A percentile compares a stretch with the other conserved stretches of the same genome.
phyloP scores from a whole-genome alignment of 805 yeast species.

The Starmerella vaccinii region DNA sequence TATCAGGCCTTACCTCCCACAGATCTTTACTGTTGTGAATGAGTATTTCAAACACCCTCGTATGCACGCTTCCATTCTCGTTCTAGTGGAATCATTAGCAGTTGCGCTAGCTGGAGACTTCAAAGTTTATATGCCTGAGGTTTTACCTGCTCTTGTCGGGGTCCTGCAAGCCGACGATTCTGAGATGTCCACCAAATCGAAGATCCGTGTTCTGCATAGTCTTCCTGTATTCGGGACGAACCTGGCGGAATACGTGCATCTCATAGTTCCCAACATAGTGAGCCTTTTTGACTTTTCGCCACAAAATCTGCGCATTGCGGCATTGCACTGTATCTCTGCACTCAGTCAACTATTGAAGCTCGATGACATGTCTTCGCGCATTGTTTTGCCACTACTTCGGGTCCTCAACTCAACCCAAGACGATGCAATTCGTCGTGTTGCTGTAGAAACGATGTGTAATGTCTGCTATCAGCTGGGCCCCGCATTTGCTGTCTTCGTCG shows the following conservation, averaged over 20 bases:
- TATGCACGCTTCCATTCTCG: conserved; percentile 68
- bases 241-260: conserved; percentile 78
- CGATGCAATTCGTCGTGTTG: conserved; percentile 47
- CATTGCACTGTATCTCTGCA: conserved; percentile 75
- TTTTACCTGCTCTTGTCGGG: conserved; percentile 64
- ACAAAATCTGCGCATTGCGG: conserved; percentile 50
- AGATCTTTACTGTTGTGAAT: conserved; percentile 61
- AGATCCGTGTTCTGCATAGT: conserved; percentile 61
- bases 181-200: conserved; percentile 34
- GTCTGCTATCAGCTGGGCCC: conserved; percentile 69
- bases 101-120: conserved; percentile 86
- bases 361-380: conserved; percentile 80
- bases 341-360: conserved; percentile 61
- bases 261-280: conserved; percentile 78
- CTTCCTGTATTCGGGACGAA: conserved; percentile 79
- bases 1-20: conserved; percentile 68
- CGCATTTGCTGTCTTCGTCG: conserved; percentile 71
- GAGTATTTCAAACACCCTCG: conserved; percentile 58
- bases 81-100: conserved; percentile 73
- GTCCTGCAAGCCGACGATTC: conserved; percentile 61
- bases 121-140: conserved; percentile 66
- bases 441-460: conserved; percentile 68
- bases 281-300: conserved; percentile 66
- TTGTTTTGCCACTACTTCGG: conserved; percentile 75
- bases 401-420: conserved; percentile 45